Percentiles rank a stretch among this genome's conserved stretches.
These are phyloP conservation scores for Thraustotheca clavata DNA, from an alignment of 352 stramenopile genomes.

Conservation along the genomic window DNA sequence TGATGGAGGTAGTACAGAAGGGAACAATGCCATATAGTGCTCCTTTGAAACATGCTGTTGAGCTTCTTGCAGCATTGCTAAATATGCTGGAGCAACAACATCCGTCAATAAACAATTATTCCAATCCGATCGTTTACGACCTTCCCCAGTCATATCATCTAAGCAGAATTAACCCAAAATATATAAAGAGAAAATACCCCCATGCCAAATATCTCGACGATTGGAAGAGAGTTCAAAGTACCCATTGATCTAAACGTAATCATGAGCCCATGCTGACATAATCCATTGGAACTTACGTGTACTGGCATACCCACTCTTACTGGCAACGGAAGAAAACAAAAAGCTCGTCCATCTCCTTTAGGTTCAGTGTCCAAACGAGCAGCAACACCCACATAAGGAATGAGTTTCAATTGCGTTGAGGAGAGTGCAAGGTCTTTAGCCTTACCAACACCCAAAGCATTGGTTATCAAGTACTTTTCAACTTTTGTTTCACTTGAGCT, in stretches of 20 bases:
- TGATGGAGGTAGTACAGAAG: conserved; percentile 31
- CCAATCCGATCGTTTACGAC: conserved; percentile 69
- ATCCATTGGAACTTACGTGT: conserved; percentile 30
- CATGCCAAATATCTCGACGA: conserved; percentile 74
- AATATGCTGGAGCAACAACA: conserved; percentile 66
- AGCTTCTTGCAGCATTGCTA: conserved; percentile 50
- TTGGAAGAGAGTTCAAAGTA: conserved; percentile 92
- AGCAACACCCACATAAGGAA: conserved; percentile 84
- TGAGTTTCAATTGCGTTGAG: conserved; percentile 73
- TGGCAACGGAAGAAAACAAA: conserved; percentile 90
- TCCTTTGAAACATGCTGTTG: conserved; percentile 34
- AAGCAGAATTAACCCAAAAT: neutral
- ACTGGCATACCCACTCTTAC: conserved; percentile 81
- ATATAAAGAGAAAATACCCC: conserved; percentile 16
- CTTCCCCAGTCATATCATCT: conserved; percentile 74
- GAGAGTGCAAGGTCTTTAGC: conserved; percentile 71
- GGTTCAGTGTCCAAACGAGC: conserved; percentile 39
- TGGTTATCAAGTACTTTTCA: conserved; percentile 82
- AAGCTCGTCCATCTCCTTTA: conserved; percentile 53
- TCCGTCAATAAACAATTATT: conserved; percentile 57
- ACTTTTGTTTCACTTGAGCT: neutral
- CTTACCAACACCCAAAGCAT: conserved; percentile 74
- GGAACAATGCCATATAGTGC: conserved; percentile 47
- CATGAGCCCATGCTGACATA: neutral
- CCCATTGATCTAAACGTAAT: conserved; percentile 61